A percentile compares a stretch with the other conserved stretches of the same genome.
These are phyloP conservation scores for Strobilomyces confusus DNA, from an alignment of 768 basidiomycete genomes.

Conservation along the genomic window DNA sequence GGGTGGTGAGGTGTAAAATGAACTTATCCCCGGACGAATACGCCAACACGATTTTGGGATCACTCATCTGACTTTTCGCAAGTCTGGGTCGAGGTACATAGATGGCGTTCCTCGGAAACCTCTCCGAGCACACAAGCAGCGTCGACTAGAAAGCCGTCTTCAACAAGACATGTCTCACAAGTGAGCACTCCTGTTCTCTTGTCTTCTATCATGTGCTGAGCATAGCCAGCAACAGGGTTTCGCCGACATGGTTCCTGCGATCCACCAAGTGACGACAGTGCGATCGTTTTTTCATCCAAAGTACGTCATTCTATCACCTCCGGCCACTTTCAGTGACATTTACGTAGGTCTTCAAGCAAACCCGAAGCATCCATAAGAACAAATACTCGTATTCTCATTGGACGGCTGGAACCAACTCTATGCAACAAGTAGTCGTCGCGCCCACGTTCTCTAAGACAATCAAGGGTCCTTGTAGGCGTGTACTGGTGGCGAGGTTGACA, in stretches of 20 bases:
- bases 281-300: constrained; percentile 84
- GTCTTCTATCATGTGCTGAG: not conserved
- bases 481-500: constrained; percentile 91
- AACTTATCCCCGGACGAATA: constrained; percentile 72
- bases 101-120: constrained; percentile 87
- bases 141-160: constrained; percentile 80
- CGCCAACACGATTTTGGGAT: constrained; percentile 58
- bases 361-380: constrained; percentile 93
- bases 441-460: constrained; percentile 89
- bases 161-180: too few relatives aligned
- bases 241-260: constrained; percentile 87
- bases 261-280: constrained; percentile 90
- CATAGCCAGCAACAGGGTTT: constrained; percentile 84
- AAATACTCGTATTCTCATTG: constrained; percentile 95
- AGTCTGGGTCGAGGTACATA: constrained; percentile 91
- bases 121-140: constrained; percentile 81
- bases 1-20: constrained; percentile 66
- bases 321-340: not conserved
- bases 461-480: constrained; percentile 89
- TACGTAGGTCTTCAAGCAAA: constrained; percentile 70
- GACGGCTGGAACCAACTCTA: constrained; percentile 85
- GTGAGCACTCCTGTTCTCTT: too few relatives aligned
- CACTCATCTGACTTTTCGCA: constrained; percentile 79
- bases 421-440: constrained; percentile 92
- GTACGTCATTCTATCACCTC: constrained; percentile 37